Evolutionary conservation across 225 moss, liverwort and hornwort genomes (phyloP).

Genomic region (Sphagnum contortum): DNA sequence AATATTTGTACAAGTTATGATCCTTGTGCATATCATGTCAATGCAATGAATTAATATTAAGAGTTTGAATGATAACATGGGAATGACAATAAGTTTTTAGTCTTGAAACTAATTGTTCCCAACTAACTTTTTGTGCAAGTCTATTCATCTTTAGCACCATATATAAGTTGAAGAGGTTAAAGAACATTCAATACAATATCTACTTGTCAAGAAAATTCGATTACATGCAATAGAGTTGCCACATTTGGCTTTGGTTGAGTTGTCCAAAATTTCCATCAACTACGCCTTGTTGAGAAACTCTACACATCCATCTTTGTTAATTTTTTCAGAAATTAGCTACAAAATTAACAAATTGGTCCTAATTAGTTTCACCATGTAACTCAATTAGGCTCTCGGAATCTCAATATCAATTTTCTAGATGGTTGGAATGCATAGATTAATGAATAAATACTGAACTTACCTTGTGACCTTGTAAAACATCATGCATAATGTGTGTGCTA

Average conservation of each 20-base stretch:
- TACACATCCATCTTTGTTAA: not conserved
- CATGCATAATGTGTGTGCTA: conserved; percentile 85
- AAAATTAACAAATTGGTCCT: not conserved
- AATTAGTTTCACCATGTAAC: too few relatives aligned
- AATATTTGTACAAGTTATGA: too few relatives aligned
- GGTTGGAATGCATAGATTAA: not conserved
- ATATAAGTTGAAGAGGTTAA: conserved; percentile 96
- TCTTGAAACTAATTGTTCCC: too few relatives aligned
- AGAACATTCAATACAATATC: not conserved
- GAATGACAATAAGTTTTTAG: too few relatives aligned
- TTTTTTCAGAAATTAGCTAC: not conserved
- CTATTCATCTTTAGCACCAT: conserved; percentile 35
- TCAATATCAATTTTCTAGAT: too few relatives aligned
- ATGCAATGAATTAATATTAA: too few relatives aligned
- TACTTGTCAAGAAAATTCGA: not conserved
- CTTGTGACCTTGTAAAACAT: conserved; percentile 99
- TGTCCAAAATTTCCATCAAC: conserved; percentile 96
- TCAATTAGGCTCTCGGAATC: not conserved
- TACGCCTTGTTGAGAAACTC: conserved; percentile 48
- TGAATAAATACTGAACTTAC: conserved; percentile 17
- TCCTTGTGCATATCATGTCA: too few relatives aligned
- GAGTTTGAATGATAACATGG: too few relatives aligned
- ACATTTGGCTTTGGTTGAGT: conserved; percentile 97
- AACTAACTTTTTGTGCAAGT: too few relatives aligned
- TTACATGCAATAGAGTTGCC: conserved; percentile 85